These are phyloP conservation scores for Moricandia arvensis DNA, from an alignment of 345 rosid genomes.

Conservation along the genomic window DNA sequence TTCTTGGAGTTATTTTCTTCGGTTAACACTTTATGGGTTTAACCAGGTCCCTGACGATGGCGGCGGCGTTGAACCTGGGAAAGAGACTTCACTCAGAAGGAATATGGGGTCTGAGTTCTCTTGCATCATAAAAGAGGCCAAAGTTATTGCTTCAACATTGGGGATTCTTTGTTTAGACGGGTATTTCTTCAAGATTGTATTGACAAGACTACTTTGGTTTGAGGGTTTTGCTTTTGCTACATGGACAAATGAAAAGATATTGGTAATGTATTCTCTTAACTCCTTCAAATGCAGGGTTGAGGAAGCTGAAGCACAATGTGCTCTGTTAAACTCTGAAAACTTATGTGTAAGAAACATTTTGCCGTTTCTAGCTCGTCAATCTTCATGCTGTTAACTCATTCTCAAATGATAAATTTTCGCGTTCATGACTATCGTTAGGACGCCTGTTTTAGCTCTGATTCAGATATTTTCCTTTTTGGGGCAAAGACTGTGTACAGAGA, in stretches of 20 bases:
- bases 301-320: slow-evolving; percentile 97
- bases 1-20: neutral
- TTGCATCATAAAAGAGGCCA: slow-evolving; percentile 82
- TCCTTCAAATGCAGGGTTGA: slow-evolving; percentile 55
- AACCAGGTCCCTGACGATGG: slow-evolving; percentile 54
- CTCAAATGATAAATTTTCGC: neutral
- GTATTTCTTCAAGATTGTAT: slow-evolving; percentile 39
- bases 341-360: slow-evolving; percentile 64
- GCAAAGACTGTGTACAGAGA: slow-evolving; percentile 91
- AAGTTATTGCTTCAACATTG: slow-evolving; percentile 64
- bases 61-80: slow-evolving; percentile 38
- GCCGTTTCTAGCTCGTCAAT: slow-evolving; percentile 8
- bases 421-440: slow-evolving; percentile 51
- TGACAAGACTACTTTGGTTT: neutral
- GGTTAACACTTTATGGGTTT: slow-evolving; percentile 21
- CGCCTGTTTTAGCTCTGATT: slow-evolving; percentile 92
- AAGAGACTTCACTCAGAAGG: slow-evolving; percentile 60
- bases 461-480: slow-evolving; percentile 91
- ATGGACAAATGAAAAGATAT: neutral
- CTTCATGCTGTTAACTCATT: slow-evolving; percentile 3
- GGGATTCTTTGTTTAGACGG: slow-evolving; percentile 93
- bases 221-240: neutral
- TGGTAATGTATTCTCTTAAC: neutral
- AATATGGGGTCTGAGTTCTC: slow-evolving; percentile 96
- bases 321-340: slow-evolving; percentile 73